phyloP scores from a whole-genome alignment of 192 early-diverging fungal species.

The Coemansia furcata region DNA sequence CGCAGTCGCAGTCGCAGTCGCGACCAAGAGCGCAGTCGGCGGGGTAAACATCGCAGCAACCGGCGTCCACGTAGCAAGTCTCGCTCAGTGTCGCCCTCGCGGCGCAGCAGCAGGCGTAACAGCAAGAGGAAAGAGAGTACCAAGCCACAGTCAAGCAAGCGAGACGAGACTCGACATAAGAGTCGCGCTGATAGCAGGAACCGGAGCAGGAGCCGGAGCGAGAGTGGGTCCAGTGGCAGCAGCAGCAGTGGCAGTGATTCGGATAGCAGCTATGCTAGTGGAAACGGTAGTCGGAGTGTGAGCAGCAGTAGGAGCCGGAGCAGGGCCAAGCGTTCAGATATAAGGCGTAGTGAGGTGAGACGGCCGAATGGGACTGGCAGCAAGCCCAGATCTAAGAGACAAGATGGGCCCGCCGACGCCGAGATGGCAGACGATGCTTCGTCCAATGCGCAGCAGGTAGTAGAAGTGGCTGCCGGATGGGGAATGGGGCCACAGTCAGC shows the following conservation, averaged over 20 bases:
- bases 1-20: conserved; percentile 18
- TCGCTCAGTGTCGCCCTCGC: conserved; percentile 16
- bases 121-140: conserved; percentile 10
- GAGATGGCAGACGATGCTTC: not conserved
- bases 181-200: conserved; percentile 8
- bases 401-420: not conserved
- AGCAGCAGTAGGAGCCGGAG: conserved; percentile 23
- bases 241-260: conserved; percentile 19
- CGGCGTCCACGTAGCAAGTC: conserved; percentile 26
- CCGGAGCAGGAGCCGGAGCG: conserved; percentile 8
- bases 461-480: not conserved
- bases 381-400: not conserved
- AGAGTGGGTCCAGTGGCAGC: conserved; percentile 7
- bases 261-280: conserved; percentile 9
- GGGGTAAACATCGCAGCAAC: conserved; percentile 12
- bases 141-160: conserved; percentile 12
- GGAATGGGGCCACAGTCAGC: not conserved
- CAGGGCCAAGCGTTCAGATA: conserved; percentile 2
- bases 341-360: not conserved
- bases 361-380: conserved; percentile 2
- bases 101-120: conserved; percentile 18
- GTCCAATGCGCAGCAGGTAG: not conserved
- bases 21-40: not conserved
- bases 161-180: not conserved
- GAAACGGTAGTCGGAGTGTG: conserved; percentile 11